Base-by-base conservation (phyloP, 805 yeast species). In the Wickerhamiella dianesei region DNA sequence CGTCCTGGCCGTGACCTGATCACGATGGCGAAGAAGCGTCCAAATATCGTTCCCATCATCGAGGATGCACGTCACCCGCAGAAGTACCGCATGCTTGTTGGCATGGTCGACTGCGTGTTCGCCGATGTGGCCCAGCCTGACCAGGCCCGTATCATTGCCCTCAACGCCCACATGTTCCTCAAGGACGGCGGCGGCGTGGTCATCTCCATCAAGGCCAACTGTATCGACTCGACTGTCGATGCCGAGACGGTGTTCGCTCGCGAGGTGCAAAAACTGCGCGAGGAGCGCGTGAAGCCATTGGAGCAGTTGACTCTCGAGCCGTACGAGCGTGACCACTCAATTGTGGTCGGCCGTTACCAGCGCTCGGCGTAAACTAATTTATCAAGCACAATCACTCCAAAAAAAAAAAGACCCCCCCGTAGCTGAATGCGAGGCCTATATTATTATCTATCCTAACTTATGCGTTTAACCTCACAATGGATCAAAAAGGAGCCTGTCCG, bases 1-100 rank as follows among this genome's bases (percentile, higher is more conserved):
- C 83, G 98, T 78, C 95, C 97, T 64, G 98, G 98, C 69, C 83
- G 98, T 77, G 98, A 92, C 71, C 78, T 92, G 71, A 89, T 92
- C 63, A 85, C 94, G 63, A 92, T 92, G 98, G 98, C 98, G 66
- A 92, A 89, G 80, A 92, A 92, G 94, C 85, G 98, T 79, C 97
- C 98, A 56, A 92, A 92, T 65, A 94, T 92, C 50, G 86, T 92
- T 58, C 98, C 98, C 63, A 92, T 92, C 69, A 88, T 92, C 67
- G 98, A 92, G 72, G 98, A 92, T 73, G 98, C 98, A 55, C 88
- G 98, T 76, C 98, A 92, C 73, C 98, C 98, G 64, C 98, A 92
- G 69, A 92, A 92, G 73, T 92, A 92, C 81, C 82, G 98, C 76
- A 92, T 92, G 98, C 77, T 92, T 61, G 75, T 92, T 54, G 95